Conservation (phyloP, 345 rosid species). For the Excoecaria agallocha region DNA sequence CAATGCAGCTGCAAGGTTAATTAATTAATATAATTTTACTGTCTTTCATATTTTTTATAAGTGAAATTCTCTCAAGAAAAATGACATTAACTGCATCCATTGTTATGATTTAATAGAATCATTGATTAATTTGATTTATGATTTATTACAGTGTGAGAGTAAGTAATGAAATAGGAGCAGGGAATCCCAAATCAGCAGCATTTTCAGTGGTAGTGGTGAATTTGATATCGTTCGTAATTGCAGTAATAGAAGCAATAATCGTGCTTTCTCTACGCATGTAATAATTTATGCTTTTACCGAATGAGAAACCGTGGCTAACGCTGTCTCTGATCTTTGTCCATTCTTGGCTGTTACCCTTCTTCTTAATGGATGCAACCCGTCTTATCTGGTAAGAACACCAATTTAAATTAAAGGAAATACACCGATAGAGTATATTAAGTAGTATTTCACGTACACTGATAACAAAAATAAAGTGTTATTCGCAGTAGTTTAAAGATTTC, state of each 20-base stretch:
- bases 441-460: too few relatives aligned
- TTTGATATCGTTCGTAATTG: conserved; percentile 26
- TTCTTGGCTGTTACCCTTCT: conserved; percentile 34
- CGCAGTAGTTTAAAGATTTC: too few relatives aligned
- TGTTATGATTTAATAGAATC: too few relatives aligned
- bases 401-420: too few relatives aligned
- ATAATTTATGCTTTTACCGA: conserved; percentile 45
- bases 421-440: too few relatives aligned
- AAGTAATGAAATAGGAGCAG: conserved; percentile 44
- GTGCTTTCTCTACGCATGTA: conserved; percentile 18
- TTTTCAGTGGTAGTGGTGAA: conserved; percentile 35
- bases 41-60: too few relatives aligned
- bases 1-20: conserved; percentile 82
- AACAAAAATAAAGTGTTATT: too few relatives aligned
- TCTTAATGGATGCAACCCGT: conserved; percentile 10
- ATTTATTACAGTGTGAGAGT: conserved; percentile 32
- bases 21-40: too few relatives aligned
- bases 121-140: too few relatives aligned
- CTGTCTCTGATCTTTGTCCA: conserved; percentile 40
- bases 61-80: too few relatives aligned
- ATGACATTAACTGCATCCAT: too few relatives aligned
- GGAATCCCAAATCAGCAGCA: conserved; percentile 38
- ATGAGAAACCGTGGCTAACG: conserved; percentile 33
- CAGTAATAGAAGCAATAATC: conserved; percentile 24
- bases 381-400: conserved; percentile 25